These are phyloP conservation scores for Aspergillus coremiiformis DNA, from an alignment of 495 filamentous ascomycete species.

Conservation along the genomic window DNA sequence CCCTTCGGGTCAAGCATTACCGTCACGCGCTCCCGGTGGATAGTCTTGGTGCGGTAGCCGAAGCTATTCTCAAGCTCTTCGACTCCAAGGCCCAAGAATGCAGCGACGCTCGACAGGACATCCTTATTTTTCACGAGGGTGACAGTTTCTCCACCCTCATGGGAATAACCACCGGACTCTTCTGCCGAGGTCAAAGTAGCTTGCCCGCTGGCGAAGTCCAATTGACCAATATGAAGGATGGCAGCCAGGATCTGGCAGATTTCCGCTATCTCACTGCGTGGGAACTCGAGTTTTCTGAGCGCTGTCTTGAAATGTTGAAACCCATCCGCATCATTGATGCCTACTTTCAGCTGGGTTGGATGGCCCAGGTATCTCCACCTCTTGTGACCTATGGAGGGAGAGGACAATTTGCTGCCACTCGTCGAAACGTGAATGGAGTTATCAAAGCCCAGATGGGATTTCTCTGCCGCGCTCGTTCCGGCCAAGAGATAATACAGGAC, in stretches of 20 bases:
- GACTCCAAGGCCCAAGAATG: slow-evolving; percentile 78
- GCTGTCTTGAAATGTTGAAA: slow-evolving; percentile 98
- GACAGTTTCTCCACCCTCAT: slow-evolving; percentile 80
- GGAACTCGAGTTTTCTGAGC: slow-evolving; percentile 86
- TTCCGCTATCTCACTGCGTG: slow-evolving; percentile 86
- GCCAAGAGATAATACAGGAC: slow-evolving; percentile 90
- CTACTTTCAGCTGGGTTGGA: slow-evolving; percentile 91
- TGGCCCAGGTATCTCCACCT: slow-evolving; percentile 95
- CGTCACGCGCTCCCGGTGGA: slow-evolving; percentile 89
- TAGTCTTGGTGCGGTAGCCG: slow-evolving; percentile 91
- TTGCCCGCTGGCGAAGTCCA: slow-evolving; percentile 79
- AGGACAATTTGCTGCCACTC: slow-evolving; percentile 40
- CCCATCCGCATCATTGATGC: slow-evolving; percentile 89
- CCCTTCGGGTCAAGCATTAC: slow-evolving; percentile 93
- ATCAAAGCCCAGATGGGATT: slow-evolving; percentile 80
- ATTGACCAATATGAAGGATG: slow-evolving; percentile 90
- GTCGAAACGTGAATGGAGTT: slow-evolving; percentile 36
- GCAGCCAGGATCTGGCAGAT: slow-evolving; percentile 88
- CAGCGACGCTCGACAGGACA: slow-evolving; percentile 73
- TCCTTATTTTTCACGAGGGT: slow-evolving; percentile 93
- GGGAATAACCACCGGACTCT: slow-evolving; percentile 92
- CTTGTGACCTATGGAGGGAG: slow-evolving; percentile 53
- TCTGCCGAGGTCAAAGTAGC: slow-evolving; percentile 70
- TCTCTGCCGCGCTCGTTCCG: slow-evolving; percentile 85
- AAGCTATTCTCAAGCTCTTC: slow-evolving; percentile 79